Base-by-base conservation (phyloP, 108 stramenopile species). In the Parmales sp. region DNA sequence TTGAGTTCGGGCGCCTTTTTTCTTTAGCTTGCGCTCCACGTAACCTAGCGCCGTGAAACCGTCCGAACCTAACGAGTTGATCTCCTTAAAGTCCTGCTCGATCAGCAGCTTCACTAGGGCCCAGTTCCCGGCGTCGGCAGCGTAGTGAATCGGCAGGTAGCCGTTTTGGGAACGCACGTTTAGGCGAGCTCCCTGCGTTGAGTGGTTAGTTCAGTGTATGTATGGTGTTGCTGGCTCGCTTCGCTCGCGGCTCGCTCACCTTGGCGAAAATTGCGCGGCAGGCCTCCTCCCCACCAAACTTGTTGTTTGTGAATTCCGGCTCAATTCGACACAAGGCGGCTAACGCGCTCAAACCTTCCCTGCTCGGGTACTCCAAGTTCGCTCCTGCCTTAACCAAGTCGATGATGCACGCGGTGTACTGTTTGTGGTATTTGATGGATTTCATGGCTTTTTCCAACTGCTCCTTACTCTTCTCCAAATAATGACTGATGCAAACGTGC, bases 281-380 rank as follows among this genome's bases (percentile, higher is more conserved):
- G 5, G 54, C 54, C 28, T 11, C 54, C 28, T 60, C 54, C 9
- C 54, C 54, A 19, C 54, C 28, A 13, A 60, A 34, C 4, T 60
- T 60, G 31, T 60, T 60, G 31, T 60, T 28, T 2, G 36, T 34
- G 54, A 60, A 60, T 34, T 60, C 54, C 3, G 54, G 54, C 28
- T 28, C 11, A 29, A 60, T 60, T 4, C 31, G 54, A 16, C 54
- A 60, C 8, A 60, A 16, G 29, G 26, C 54, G 26, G 54, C 13
- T 4, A 60, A 34, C 8, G 54, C 54, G 3, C n/a, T 60, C 16
- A 28, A 34, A 4, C 54, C 54, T 29, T 28, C 54, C 5, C 20
- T 28, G 28, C 54, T 60, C 3, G 11, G 36, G 3, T 60, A 28
- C 28, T 60, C 54, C 25, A 60, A 31, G 7, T 60, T 16, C 3